Evolutionary conservation across 2,329 filamentous ascomycete genomes (phyloP), one percentile per base, ranked within the genome.

Genomic region (Chrysosphaeria jannelii): DNA sequence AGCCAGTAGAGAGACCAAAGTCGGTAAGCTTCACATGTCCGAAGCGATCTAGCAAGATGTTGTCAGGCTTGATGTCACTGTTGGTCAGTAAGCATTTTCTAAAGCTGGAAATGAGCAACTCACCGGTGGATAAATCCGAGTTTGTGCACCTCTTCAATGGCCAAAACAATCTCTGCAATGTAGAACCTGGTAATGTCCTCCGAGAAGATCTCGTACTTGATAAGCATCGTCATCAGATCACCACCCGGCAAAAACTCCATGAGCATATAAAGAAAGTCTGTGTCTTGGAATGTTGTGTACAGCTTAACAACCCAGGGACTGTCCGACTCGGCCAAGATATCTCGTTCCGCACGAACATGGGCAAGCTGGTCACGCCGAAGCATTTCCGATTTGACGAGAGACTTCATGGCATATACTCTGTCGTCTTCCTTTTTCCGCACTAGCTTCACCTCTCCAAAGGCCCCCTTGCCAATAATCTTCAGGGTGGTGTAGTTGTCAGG

Each of bases 121-220:
- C n/a, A n/a, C n/a, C 85, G 76, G 52, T 97, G 85, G 31, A 97
- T 89, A 48, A 91, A 97, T 30, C 85, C 85, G 32, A 93, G 59
- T 44, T 89, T 90, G 47, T 97, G 85, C 20, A 97, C 85, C 9
- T 85, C 85, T 41, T 97, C 85, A 34, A 97, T 93, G n/a, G 85
- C 85, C 39, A 93, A 58, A 13, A 90, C 75, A 36, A 93, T 81
- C 45, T 97, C 81, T 13, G 85, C 85, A 62, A 97, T 97, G 47
- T 97, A 97, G 47, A 97, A 97, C 10, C 85, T 66, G 14, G 85
- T 97, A 34, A 97, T 93, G 35, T 97, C 85, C 44, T 93, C 81
- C 0, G 78, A 89, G 45, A 97, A 97, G 43, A 97, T 91, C 44
- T 97, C 85, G 40, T 97, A 97, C 56, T 93, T 97, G 52, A 97